A percentile compares a stretch with the other conserved stretches of the same genome.
These are phyloP conservation scores for Blastomyces gilchristii DNA, from an alignment of 2,329 filamentous ascomycete species.

Conservation along the genomic window DNA sequence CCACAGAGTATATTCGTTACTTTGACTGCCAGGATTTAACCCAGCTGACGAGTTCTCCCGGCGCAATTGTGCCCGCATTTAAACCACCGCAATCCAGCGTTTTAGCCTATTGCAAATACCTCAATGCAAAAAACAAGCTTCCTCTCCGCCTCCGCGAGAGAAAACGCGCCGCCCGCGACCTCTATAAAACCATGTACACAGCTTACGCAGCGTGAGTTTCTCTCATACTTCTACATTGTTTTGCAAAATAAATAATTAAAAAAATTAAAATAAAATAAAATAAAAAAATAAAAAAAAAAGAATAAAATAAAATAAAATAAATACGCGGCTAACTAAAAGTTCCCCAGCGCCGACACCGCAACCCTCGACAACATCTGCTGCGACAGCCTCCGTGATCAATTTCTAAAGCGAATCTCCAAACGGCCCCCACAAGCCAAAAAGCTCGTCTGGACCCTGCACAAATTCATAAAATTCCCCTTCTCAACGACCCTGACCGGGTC, in stretches of 20 bases:
- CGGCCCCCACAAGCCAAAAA: conserved; percentile 24
- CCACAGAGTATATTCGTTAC: conserved; percentile 4
- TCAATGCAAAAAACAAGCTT: conserved; percentile 20
- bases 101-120: conserved; percentile 26
- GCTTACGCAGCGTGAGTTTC: conserved; percentile 36
- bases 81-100: conserved; percentile 16
- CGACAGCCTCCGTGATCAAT: conserved; percentile 28
- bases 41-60: neutral
- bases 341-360: conserved; percentile 26
- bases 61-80: neutral
- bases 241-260: too few species aligned
- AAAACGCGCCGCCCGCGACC: conserved; percentile 27
- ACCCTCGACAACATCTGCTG: conserved; percentile 31
- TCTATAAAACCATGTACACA: conserved; percentile 40
- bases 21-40: conserved; percentile 7
- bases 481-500: conserved; percentile 29
- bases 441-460: conserved; percentile 30
- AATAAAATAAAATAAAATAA: conserved; percentile 12
- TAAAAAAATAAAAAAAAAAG: neutral
- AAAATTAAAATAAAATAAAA: too few species aligned
- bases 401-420: conserved; percentile 26
- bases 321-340: conserved; percentile 15
- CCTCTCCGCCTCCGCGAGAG: conserved; percentile 29
- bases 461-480: conserved; percentile 27
- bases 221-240: neutral